A percentile compares a stretch with the other conserved stretches of the same genome.
Evolutionary conservation across 1,284 basidiomycete species (phyloP).

Genomic region (Entoloma clypeatum): DNA sequence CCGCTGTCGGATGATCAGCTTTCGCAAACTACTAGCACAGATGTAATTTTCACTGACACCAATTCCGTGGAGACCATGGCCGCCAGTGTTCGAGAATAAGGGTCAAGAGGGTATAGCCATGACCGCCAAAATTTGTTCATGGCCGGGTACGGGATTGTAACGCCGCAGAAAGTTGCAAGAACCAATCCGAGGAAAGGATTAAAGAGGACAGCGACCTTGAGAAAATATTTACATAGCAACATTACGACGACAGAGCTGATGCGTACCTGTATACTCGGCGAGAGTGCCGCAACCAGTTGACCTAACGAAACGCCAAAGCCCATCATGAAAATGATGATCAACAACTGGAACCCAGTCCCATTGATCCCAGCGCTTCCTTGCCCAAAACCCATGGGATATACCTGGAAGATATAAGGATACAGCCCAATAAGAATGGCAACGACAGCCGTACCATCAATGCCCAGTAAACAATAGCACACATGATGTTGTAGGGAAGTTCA

Average conservation of each 20-base stretch:
- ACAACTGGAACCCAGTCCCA: constrained; percentile 74
- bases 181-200: constrained; percentile 76
- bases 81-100: constrained; percentile 71
- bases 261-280: constrained; percentile 63
- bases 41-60: constrained; percentile 41
- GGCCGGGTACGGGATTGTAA: constrained; percentile 71
- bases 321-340: constrained; percentile 69
- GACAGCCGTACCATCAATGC: constrained; percentile 53
- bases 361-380: constrained; percentile 55
- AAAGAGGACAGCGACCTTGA: constrained; percentile 68
- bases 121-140: constrained; percentile 70
- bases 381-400: constrained; percentile 72
- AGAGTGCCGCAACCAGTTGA: constrained; percentile 72
- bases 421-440: constrained; percentile 2
- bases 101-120: constrained; percentile 71
- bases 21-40: constrained; percentile 3
- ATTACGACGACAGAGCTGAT: not conserved
- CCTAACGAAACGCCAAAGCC: constrained; percentile 80
- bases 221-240: not conserved
- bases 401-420: constrained; percentile 26
- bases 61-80: constrained; percentile 80
- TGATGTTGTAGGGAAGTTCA: constrained; percentile 76
- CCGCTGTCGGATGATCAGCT: constrained; percentile 40
- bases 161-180: constrained; percentile 75
- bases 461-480: constrained; percentile 78